Conservation (phyloP, 495 filamentous ascomycete species). For the Lophium mytilinum region DNA sequence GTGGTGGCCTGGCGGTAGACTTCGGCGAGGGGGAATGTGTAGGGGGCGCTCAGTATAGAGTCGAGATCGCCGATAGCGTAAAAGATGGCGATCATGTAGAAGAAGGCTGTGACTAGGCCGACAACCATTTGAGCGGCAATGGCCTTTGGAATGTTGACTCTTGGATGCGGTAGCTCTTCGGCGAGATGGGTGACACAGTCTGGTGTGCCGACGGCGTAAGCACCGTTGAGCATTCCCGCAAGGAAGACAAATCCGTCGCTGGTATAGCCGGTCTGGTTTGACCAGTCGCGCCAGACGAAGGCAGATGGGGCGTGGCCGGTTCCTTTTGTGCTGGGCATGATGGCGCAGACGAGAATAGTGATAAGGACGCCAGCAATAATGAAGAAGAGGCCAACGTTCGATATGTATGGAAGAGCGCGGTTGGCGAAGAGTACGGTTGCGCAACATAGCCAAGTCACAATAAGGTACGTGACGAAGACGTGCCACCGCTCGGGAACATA, state of each 20-base stretch:
- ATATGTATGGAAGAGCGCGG: slow-evolving; percentile 54
- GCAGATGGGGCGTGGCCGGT: slow-evolving; percentile 25
- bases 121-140: slow-evolving; percentile 39
- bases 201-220: slow-evolving; percentile 76
- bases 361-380: slow-evolving; percentile 60
- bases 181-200: slow-evolving; percentile 63
- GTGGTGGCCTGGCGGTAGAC: slow-evolving; percentile 75
- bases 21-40: slow-evolving; percentile 63
- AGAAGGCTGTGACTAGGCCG: slow-evolving; percentile 59
- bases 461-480: slow-evolving; percentile 61
- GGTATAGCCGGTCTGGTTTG: slow-evolving; percentile 59
- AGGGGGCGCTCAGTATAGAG: slow-evolving; percentile 45
- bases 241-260: slow-evolving; percentile 70
- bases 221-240: slow-evolving; percentile 75
- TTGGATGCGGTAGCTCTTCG: slow-evolving; percentile 68
- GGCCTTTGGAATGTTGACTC: slow-evolving; percentile 53
- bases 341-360: slow-evolving; percentile 64
- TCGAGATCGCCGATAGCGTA: slow-evolving; percentile 62
- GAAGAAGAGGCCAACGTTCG: slow-evolving; percentile 59
- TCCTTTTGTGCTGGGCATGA: slow-evolving; percentile 53
- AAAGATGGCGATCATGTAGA: slow-evolving; percentile 65
- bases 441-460: slow-evolving; percentile 60
- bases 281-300: slow-evolving; percentile 34
- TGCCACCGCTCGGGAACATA: slow-evolving; percentile 62
- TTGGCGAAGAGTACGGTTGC: slow-evolving; percentile 62